These are phyloP conservation scores for Ceratocystis papillata DNA, from an alignment of 2,329 filamentous ascomycete species.

Conservation along the genomic window DNA sequence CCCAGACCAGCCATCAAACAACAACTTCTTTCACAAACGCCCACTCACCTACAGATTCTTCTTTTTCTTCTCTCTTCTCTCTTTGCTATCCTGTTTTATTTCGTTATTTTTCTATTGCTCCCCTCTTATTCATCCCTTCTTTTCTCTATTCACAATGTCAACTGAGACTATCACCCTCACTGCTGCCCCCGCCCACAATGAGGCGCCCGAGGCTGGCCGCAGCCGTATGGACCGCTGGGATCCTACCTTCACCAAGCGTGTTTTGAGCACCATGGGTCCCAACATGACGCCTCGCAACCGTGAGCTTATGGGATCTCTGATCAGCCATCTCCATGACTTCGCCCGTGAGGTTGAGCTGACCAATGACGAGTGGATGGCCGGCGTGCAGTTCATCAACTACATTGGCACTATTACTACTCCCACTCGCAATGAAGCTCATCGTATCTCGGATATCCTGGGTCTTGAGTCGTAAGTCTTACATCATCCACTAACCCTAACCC, in stretches of 20 bases:
- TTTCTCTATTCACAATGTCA: background rate
- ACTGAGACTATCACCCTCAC: slow-evolving; percentile 16
- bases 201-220: slow-evolving; percentile 10
- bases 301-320: slow-evolving; percentile 51
- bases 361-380: slow-evolving; percentile 64
- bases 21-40: background rate
- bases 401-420: slow-evolving; percentile 58
- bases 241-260: slow-evolving; percentile 63
- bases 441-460: slow-evolving; percentile 62
- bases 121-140: background rate
- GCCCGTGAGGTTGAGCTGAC: slow-evolving; percentile 66
- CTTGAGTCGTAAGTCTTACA: slow-evolving; percentile 50
- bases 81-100: background rate
- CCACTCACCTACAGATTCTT: no score
- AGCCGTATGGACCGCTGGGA: slow-evolving; percentile 35
- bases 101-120: background rate
- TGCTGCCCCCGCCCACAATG: slow-evolving; percentile 6
- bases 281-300: slow-evolving; percentile 55
- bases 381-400: slow-evolving; percentile 64
- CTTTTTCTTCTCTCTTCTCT: background rate
- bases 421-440: slow-evolving; percentile 63
- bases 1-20: background rate
- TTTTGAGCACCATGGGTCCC: slow-evolving; percentile 62
- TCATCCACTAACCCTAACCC: background rate
- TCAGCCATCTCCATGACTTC: slow-evolving; percentile 68